A percentile compares a stretch with the other conserved stretches of the same genome.
Evolutionary conservation across 257 asterid species (phyloP).

Genomic region (Solanum arcanum): DNA sequence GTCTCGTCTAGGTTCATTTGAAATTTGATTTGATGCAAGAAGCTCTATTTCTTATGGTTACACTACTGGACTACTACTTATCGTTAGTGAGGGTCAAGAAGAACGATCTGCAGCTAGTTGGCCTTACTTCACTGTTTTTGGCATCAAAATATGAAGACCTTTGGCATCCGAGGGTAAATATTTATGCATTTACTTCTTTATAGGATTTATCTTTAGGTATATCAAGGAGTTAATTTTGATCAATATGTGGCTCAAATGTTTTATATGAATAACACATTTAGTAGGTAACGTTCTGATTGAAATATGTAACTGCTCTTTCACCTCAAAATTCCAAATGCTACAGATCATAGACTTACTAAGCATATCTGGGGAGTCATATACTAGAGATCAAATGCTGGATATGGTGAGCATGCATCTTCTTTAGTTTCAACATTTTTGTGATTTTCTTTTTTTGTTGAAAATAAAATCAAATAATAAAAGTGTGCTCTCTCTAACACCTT

Average conservation of each 20-base stretch:
- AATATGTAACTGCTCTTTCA: background rate
- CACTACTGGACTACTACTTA: conserved; percentile 62
- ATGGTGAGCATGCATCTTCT: conserved; percentile 43
- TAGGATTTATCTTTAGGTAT: background rate
- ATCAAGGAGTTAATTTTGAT: background rate
- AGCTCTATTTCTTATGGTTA: conserved; percentile 79
- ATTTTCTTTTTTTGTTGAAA: too few relatives aligned
- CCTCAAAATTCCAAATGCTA: background rate
- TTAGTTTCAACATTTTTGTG: background rate
- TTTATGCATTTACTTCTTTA: conserved; percentile 6
- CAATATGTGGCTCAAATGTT: background rate
- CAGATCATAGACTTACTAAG: conserved; percentile 81
- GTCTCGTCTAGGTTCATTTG: conserved; percentile 52
- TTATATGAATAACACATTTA: background rate
- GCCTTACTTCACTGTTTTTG: conserved; percentile 84
- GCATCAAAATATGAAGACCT: conserved; percentile 97
- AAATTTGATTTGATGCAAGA: conserved; percentile 85
- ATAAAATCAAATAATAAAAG: too few relatives aligned
- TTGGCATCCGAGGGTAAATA: conserved; percentile 89
- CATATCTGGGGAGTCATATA: conserved; percentile 74
- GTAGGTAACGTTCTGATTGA: background rate
- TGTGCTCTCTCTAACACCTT: too few relatives aligned
- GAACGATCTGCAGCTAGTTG: conserved; percentile 81
- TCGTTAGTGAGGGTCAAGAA: conserved; percentile 55
- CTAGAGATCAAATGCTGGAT: conserved; percentile 69